These are phyloP conservation scores for Kwoniella dejecticola DNA, from an alignment of 768 basidiomycete species.

Conservation along the genomic window DNA sequence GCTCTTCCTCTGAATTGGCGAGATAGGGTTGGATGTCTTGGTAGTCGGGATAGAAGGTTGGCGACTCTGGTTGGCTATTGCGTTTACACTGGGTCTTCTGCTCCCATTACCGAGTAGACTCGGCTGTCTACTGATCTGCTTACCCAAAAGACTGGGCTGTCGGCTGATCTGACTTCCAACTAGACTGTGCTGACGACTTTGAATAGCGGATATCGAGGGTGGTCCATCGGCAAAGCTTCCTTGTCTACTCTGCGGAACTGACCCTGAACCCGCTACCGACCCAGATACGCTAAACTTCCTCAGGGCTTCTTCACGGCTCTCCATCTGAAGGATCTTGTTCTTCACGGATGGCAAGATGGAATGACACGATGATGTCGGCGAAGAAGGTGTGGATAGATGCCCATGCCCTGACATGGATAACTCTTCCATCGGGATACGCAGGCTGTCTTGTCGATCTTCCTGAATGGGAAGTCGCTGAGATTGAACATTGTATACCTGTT, in stretches of 20 bases:
- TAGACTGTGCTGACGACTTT: not conserved
- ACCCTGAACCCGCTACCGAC: constrained; percentile 3
- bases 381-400: not conserved
- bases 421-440: constrained; percentile 10
- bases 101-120: no score
- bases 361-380: constrained; percentile 17
- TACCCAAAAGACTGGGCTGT: no score
- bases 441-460: not conserved
- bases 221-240: not conserved
- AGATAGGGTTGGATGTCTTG: not conserved
- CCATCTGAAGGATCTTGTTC: constrained; percentile 50
- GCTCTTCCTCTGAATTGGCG: constrained; percentile 20
- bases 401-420: not conserved
- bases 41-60: not conserved
- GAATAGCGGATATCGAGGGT: not conserved
- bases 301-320: constrained; percentile 50
- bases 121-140: not conserved
- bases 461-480: not conserved
- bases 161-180: not conserved
- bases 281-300: constrained; percentile 43
- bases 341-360: constrained; percentile 47
- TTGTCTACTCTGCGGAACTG: not conserved
- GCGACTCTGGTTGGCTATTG: not conserved
- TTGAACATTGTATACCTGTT: constrained; percentile 1
- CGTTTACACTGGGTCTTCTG: no score